Evolutionary conservation across 768 basidiomycete genomes (phyloP).

Genomic region (Tricholoma matsutake): DNA sequence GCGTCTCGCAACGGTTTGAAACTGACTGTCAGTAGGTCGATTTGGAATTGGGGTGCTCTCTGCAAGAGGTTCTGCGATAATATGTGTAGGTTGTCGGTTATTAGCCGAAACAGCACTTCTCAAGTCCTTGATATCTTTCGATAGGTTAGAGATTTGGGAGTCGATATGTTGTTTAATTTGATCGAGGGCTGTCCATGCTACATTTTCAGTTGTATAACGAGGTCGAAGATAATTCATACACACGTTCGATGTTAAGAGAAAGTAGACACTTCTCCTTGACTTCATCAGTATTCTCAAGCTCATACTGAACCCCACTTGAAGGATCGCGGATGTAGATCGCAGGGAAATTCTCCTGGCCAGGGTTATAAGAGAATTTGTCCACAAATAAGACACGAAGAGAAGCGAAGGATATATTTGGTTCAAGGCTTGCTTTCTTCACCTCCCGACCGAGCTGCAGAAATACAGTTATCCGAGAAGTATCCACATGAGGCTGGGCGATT

Average conservation of each 20-base stretch:
- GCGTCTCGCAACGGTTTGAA: conserved; percentile 68
- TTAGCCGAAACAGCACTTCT: conserved; percentile 56
- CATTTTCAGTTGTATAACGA: conserved; percentile 5
- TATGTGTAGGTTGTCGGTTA: conserved; percentile 49
- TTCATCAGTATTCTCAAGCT: conserved; percentile 92
- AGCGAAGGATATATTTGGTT: conserved; percentile 66
- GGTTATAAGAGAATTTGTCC: conserved; percentile 92
- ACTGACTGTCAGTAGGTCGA: conserved; percentile 74
- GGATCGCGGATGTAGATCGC: conserved; percentile 95
- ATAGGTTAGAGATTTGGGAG: conserved; percentile 76
- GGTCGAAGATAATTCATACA: conserved; percentile 33
- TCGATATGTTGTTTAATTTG: conserved; percentile 99
- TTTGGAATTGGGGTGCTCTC: conserved; percentile 63
- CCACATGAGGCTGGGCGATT: conserved; percentile 12
- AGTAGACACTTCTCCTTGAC: conserved; percentile 85
- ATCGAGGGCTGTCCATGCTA: conserved; percentile 69
- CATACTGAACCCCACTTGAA: conserved; percentile 89
- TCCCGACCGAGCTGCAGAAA: conserved; percentile 90
- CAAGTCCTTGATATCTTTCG: conserved; percentile 90
- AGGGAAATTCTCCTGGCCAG: conserved; percentile 90
- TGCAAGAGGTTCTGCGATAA: conserved; percentile 52
- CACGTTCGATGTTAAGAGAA: conserved; percentile 95
- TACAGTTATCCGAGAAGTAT: conserved; percentile 54
- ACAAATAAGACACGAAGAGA: conserved; percentile 85
- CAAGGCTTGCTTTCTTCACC: conserved; percentile 82